Evolutionary conservation across 2,329 filamentous ascomycete species (phyloP), one percentile per base, ranked within the genome.

Genomic region (Aspergillus pseudonomiae): DNA sequence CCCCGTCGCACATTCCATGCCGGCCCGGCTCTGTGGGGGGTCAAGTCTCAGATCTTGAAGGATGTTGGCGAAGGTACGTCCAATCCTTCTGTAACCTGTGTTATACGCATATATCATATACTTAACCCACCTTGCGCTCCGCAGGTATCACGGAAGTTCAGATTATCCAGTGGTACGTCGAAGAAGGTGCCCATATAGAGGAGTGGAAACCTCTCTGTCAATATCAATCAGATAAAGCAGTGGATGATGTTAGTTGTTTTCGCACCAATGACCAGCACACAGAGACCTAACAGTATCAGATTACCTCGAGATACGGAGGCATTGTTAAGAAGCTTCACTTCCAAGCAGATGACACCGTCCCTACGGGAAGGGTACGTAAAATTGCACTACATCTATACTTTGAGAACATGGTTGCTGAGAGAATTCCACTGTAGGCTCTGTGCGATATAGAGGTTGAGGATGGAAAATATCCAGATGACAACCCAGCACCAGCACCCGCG

Each of bases 101-200:
- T 41, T 53, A 21, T 45, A 11, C 28, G 19, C 16, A n/a, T 32
- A n/a, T n/a, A 32, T 28, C 7, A 24, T 60, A 61, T 62, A 9
- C 50, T 71, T 62, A 60, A 60, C 66, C 74, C 50, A 71, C 65
- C 48, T 64, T 54, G 12, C n/a, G 26, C 46, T 59, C n/a, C 50
- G 28, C 56, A 95, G 95, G 95, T 61, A 99, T 98, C 74, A 94
- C 95, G 76, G 95, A 99, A 81, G 97, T 95, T 75, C 95, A 99
- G 80, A 92, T 99, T 74, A 98, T 98, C 73, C 95, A 99, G 83
- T 99, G 95, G 95, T 99, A 98, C 77, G 94, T 99, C 69, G 91
- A 97, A 80, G 93, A 96, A 57, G 94, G 94, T 63, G 95, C 95
- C 41, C 89, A 91, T 63, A 94, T 99, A 71, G 94, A 99, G 82